Evolutionary conservation across 1,139 yeast species (phyloP).

Genomic region (Sugiyamaella xylanicola): DNA sequence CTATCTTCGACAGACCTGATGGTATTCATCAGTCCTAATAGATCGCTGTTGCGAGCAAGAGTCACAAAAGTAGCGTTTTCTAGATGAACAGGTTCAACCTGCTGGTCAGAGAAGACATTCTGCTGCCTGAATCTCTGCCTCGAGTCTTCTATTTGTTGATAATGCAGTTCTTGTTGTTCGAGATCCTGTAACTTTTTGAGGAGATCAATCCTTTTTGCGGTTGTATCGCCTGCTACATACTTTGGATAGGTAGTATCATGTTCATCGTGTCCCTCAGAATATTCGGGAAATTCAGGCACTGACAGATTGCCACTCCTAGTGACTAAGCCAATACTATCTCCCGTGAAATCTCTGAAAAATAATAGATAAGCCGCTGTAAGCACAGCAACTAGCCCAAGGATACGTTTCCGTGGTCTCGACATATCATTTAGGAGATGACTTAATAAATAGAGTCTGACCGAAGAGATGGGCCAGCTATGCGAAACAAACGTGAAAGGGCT

Average conservation of each 20-base stretch:
- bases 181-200: constrained; percentile 4
- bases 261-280: neutral
- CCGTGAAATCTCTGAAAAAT: neutral
- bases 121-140: neutral
- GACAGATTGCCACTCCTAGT: neutral
- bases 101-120: neutral
- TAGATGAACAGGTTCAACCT: neutral
- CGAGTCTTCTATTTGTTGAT: neutral
- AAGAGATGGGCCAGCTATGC: neutral
- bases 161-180: constrained; percentile 11
- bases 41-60: constrained; percentile 67
- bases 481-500: too few relatives aligned
- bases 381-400: neutral
- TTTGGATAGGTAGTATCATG: neutral
- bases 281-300: neutral
- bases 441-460: neutral
- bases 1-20: constrained; percentile 68
- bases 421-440: neutral
- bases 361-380: neutral
- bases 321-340: neutral
- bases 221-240: neutral
- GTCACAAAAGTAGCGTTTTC: constrained; percentile 62
- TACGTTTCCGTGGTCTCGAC: constrained; percentile 9
- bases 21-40: constrained; percentile 57
- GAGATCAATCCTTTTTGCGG: neutral